Conservation (phyloP, 1,284 basidiomycete genomes). For the Athelia psychrophila region DNA sequence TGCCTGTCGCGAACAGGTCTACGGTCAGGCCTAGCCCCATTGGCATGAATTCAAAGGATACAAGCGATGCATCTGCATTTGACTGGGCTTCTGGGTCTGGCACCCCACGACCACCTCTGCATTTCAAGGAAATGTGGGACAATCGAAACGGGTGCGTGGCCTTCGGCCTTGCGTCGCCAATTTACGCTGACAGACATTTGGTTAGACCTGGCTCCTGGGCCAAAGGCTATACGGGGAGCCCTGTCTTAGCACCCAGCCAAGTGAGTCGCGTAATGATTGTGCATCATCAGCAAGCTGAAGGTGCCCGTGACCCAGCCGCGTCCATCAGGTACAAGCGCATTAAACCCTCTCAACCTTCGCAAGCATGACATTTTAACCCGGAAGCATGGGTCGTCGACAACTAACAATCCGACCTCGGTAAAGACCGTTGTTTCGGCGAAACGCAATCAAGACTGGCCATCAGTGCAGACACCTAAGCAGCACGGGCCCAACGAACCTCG, state of each 20-base stretch:
- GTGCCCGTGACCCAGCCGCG: too few species aligned
- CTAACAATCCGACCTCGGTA: background rate
- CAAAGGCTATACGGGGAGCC: background rate
- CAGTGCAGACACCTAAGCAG: background rate
- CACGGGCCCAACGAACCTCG: too few species aligned
- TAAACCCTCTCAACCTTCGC: background rate
- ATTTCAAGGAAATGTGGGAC: conserved; percentile 28
- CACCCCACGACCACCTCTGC: conserved; percentile 9
- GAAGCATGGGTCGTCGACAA: background rate
- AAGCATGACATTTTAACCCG: background rate
- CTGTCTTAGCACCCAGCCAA: background rate
- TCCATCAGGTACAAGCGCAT: too few species aligned
- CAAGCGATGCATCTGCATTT: conserved; percentile 8
- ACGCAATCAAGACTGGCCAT: too few species aligned
- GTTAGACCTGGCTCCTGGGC: background rate
- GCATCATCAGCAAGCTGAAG: too few species aligned
- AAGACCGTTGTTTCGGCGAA: background rate
- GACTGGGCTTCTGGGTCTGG: conserved; percentile 8
- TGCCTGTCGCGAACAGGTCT: too few species aligned
- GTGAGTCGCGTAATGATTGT: background rate
- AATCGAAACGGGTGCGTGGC: background rate
- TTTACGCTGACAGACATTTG: background rate
- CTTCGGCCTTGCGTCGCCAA: background rate
- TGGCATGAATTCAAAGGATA: conserved; percentile 1
- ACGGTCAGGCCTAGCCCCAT: background rate